Conservation (phyloP, 2,329 filamentous ascomycete species). For the Lasiodiplodia sp. region DNA sequence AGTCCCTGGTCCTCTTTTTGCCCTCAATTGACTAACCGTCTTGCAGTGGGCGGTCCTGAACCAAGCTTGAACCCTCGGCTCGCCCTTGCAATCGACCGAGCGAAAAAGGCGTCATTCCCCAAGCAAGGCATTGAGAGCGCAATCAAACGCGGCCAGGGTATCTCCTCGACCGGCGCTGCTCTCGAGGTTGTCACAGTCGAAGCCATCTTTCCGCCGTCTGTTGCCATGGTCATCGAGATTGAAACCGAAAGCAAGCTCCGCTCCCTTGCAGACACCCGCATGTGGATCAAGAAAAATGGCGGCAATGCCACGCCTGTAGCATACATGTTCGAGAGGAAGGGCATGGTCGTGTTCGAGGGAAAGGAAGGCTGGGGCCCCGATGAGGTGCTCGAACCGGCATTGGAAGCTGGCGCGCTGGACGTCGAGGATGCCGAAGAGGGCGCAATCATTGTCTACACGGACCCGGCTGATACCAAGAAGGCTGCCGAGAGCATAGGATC, state of each 20-base stretch:
- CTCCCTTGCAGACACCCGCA: slow-evolving; percentile 74
- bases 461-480: slow-evolving; percentile 68
- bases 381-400: slow-evolving; percentile 78
- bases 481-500: slow-evolving; percentile 70
- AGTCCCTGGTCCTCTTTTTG: slow-evolving; percentile 35
- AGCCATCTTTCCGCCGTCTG: slow-evolving; percentile 75
- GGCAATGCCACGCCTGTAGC: slow-evolving; percentile 76
- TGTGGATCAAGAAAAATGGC: slow-evolving; percentile 73
- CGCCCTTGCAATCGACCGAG: slow-evolving; percentile 72
- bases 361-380: slow-evolving; percentile 62
- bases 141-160: slow-evolving; percentile 86
- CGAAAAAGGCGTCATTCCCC: slow-evolving; percentile 86
- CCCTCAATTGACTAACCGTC: not conserved
- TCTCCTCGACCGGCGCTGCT: slow-evolving; percentile 73
- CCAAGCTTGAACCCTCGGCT: slow-evolving; percentile 77
- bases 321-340: slow-evolving; percentile 86
- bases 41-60: slow-evolving; percentile 75
- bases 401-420: slow-evolving; percentile 84
- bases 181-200: slow-evolving; percentile 84
- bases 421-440: slow-evolving; percentile 73
- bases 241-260: slow-evolving; percentile 83
- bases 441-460: slow-evolving; percentile 73
- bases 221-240: slow-evolving; percentile 82
- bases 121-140: slow-evolving; percentile 85
- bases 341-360: slow-evolving; percentile 73